Conservation (phyloP, 2,329 filamentous ascomycete species). For the Fusarium mangiferae region DNA sequence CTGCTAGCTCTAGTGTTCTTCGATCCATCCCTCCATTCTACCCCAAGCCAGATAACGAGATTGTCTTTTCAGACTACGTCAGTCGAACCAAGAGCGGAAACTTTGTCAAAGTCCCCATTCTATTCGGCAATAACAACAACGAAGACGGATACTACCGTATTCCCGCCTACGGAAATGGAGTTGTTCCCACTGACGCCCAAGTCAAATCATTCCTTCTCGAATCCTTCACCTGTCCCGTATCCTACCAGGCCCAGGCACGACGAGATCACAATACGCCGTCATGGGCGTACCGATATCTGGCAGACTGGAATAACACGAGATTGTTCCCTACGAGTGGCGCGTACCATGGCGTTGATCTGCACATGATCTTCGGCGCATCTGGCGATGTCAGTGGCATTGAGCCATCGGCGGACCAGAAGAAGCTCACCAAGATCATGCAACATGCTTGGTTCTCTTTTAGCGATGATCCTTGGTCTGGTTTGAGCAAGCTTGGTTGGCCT, state of each 20-base stretch:
- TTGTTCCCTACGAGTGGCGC: constrained; percentile 58
- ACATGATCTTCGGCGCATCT: constrained; percentile 58
- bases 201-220: constrained; percentile 54
- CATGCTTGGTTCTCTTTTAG: constrained; percentile 55
- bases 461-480: constrained; percentile 49
- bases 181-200: constrained; percentile 51
- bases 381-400: constrained; percentile 52
- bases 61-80: constrained; percentile 56
- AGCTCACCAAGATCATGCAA: constrained; percentile 52
- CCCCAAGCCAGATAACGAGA: constrained; percentile 53
- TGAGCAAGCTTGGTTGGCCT: constrained; percentile 44
- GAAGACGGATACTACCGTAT: constrained; percentile 61
- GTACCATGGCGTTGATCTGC: constrained; percentile 60
- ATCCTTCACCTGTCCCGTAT: constrained; percentile 59
- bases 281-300: constrained; percentile 60
- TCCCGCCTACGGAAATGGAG: constrained; percentile 52
- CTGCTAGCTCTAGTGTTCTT: constrained; percentile 49
- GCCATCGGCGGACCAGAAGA: constrained; percentile 44
- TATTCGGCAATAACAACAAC: constrained; percentile 57
- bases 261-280: constrained; percentile 48
- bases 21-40: constrained; percentile 54
- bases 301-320: constrained; percentile 60
- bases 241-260: constrained; percentile 51
- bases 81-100: constrained; percentile 46
- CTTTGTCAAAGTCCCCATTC: constrained; percentile 55